Evolutionary conservation across 116 monocot genomes (phyloP).

Genomic region (Thalassia testudinum): DNA sequence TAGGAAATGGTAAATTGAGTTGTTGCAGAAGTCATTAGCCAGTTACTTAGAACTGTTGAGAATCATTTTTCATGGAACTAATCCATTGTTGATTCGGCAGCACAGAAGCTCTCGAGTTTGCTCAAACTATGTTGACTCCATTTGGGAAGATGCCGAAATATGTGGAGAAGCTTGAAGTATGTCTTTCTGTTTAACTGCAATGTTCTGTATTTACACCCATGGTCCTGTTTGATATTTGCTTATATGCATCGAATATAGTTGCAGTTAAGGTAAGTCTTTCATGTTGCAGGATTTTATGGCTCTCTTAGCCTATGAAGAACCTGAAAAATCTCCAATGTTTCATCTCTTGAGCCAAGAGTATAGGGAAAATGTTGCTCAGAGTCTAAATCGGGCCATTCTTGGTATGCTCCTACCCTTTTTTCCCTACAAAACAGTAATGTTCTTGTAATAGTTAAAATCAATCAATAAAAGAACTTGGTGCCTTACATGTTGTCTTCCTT

Average conservation of each 20-base stretch:
- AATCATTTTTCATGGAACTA: too few relatives aligned
- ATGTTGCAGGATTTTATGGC: constrained; percentile 64
- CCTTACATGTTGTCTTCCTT: background rate
- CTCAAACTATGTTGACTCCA: constrained; percentile 50
- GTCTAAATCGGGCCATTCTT: constrained; percentile 69
- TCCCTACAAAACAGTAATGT: too few relatives aligned
- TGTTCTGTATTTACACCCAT: background rate
- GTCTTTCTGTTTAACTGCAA: background rate
- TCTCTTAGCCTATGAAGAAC: constrained; percentile 76
- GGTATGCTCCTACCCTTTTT: constrained; percentile 20
- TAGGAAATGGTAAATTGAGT: constrained; percentile 44
- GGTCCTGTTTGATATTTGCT: background rate
- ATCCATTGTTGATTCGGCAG: constrained; percentile 23
- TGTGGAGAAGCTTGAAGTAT: constrained; percentile 86
- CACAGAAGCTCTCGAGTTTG: constrained; percentile 95
- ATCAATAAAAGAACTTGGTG: too few relatives aligned
- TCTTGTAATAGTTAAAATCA: too few relatives aligned
- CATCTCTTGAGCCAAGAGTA: constrained; percentile 65
- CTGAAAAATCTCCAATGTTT: constrained; percentile 91
- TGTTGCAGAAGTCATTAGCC: too few relatives aligned
- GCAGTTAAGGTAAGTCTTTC: background rate
- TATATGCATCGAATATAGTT: background rate
- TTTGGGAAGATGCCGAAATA: constrained; percentile 71
- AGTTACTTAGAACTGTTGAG: too few relatives aligned
- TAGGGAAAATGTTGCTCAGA: constrained; percentile 61